Conservation (phyloP, 352 stramenopile genomes). For the Phytophthora pistaciae region DNA sequence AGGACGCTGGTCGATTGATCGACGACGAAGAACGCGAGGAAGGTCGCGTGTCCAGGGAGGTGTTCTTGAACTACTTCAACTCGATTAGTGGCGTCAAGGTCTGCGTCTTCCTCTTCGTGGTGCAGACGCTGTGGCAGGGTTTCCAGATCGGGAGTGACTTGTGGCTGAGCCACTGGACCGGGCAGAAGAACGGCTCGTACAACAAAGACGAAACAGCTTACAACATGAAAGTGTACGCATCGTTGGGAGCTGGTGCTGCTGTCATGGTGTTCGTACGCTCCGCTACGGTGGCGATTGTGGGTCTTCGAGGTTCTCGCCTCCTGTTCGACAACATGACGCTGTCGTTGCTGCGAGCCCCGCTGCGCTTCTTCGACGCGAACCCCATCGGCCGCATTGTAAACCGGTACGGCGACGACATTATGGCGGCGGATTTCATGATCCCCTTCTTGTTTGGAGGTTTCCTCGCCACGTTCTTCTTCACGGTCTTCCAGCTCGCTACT, state of each 20-base stretch:
- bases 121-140: conserved; percentile 42
- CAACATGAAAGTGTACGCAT: conserved; percentile 45
- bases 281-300: conserved; percentile 40
- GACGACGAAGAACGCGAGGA: conserved; percentile 51
- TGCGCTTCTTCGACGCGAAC: conserved; percentile 94
- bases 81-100: conserved; percentile 42
- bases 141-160: conserved; percentile 47
- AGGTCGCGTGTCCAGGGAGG: conserved; percentile 50
- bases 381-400: conserved; percentile 92
- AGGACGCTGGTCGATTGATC: conserved; percentile 30
- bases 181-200: conserved; percentile 31
- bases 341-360: conserved; percentile 88
- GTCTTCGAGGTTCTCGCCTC: conserved; percentile 45
- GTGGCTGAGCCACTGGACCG: conserved; percentile 51
- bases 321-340: conserved; percentile 90
- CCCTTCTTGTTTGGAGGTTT: conserved; percentile 40
- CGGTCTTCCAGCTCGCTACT: conserved; percentile 73
- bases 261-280: conserved; percentile 47
- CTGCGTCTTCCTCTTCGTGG: conserved; percentile 20
- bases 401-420: conserved; percentile 91
- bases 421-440: conserved; percentile 85
- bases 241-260: conserved; percentile 22
- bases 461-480: conserved; percentile 72
- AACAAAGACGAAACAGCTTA: conserved; percentile 27
- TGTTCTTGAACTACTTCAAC: conserved; percentile 56